Base-by-base conservation (phyloP, 345 rosid species). In the Stellera chamaejasme region DNA sequence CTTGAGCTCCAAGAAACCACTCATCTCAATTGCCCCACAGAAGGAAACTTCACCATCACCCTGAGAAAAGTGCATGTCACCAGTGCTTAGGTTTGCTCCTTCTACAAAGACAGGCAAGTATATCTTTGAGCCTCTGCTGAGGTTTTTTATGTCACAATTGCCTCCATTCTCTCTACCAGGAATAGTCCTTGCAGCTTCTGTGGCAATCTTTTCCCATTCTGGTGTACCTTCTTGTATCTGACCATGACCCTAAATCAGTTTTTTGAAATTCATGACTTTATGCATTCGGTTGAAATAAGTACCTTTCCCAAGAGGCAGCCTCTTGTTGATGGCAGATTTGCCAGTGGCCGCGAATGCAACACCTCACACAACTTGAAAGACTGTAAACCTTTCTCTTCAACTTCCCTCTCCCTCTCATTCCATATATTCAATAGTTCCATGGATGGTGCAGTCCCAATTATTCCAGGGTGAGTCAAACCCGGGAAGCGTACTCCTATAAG, bases 41-140 rank as follows among this genome's bases (percentile, higher is more conserved):
- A 92, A 82, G 3, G 98, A 68, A 61, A 92, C 71, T 73, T 92
- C 98, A 50, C 96, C 98, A 65, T 88, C 98, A 13, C 96, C 98
- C 78, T 88, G 93, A 10, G 98, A 92, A 58, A 88, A 92, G 68
- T 92, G 98, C 98, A 92, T 92, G 45, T 92, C 96, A 82, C 98
- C 96, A 0, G 95, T 84, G 51, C 96, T 92, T 56, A 92, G 71
- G 55, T 88, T 88, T 36, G 96, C 98, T 23, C 95, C 96, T 45
- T 88, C 98, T 2, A 92, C 80, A 44, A 85, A 88, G 32, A 92
- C 96, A 1, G 98, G 93, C 50, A 92, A 87, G 49, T 88, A 92
- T 59, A 85, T 64, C 62, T 80, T 92, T 4, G 93, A 85, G 44
- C 98, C 96, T 76, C 91, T 75, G 39, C 95, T 88, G 36, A 88